Evolutionary conservation across 2,329 filamentous ascomycete genomes (phyloP).

Genomic region (Penicillium brevicompactum): DNA sequence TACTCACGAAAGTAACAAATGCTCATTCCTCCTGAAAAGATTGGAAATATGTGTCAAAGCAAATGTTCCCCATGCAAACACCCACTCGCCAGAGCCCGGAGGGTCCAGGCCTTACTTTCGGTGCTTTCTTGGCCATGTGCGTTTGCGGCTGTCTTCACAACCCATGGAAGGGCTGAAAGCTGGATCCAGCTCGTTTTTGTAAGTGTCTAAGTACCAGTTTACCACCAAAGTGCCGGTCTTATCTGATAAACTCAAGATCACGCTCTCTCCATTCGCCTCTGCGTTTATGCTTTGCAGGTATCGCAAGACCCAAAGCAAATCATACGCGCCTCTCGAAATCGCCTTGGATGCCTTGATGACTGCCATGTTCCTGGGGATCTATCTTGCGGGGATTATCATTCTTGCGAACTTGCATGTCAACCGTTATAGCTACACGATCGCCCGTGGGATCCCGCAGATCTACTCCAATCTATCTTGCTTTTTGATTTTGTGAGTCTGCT

Average conservation of each 20-base stretch:
- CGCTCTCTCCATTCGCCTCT: neutral
- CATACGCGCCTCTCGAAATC: neutral
- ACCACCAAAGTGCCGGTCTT: neutral
- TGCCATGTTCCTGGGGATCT: neutral
- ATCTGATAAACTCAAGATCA: neutral
- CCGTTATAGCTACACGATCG: neutral
- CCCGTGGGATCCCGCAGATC: neutral
- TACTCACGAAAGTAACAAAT: too few species aligned
- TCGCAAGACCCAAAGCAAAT: neutral
- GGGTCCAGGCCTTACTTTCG: neutral
- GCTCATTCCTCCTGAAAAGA: neutral
- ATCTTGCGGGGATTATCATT: neutral
- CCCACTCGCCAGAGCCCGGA: neutral
- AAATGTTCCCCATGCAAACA: neutral
- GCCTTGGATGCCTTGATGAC: neutral
- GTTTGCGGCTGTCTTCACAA: neutral
- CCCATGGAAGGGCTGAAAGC: neutral
- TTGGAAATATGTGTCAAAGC: neutral
- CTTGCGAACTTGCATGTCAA: neutral
- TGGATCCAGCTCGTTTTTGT: neutral
- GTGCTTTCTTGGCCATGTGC: neutral
- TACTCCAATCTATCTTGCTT: constrained; percentile 5
- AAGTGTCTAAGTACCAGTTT: neutral
- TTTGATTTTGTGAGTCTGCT: neutral
- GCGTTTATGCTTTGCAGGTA: neutral